Evolutionary conservation across 495 filamentous ascomycete genomes (phyloP).

Genomic region (Neurospora sp.): DNA sequence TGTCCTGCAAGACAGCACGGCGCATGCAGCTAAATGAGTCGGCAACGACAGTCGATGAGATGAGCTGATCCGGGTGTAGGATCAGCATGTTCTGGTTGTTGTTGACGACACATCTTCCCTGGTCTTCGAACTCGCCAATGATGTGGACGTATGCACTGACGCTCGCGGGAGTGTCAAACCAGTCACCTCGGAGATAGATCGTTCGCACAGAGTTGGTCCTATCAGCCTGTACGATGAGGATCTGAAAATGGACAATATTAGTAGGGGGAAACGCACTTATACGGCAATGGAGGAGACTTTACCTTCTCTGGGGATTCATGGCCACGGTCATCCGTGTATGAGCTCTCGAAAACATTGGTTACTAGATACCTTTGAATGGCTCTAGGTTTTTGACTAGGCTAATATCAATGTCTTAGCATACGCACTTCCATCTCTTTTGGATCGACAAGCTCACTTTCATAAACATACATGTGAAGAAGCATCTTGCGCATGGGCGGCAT

Average conservation of each 20-base stretch:
- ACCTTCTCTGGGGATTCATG: slow-evolving; percentile 62
- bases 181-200: slow-evolving; percentile 73
- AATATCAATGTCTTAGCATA: slow-evolving; percentile 34
- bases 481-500: slow-evolving; percentile 9
- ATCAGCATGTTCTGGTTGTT: slow-evolving; percentile 78
- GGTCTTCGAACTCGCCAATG: slow-evolving; percentile 63
- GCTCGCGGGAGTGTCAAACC: slow-evolving; percentile 67
- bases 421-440: slow-evolving; percentile 8
- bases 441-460: slow-evolving; percentile 8
- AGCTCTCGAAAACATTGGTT: slow-evolving; percentile 55
- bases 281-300: slow-evolving; percentile 8
- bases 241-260: slow-evolving; percentile 34
- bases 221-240: slow-evolving; percentile 69
- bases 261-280: neutral
- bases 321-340: slow-evolving; percentile 54
- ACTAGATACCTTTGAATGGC: slow-evolving; percentile 77
- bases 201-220: slow-evolving; percentile 51
- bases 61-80: slow-evolving; percentile 88
- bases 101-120: slow-evolving; percentile 61
- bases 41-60: slow-evolving; percentile 86
- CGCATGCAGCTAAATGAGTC: slow-evolving; percentile 86
- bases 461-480: slow-evolving; percentile 40
- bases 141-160: slow-evolving; percentile 72
- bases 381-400: slow-evolving; percentile 47
- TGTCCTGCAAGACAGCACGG: slow-evolving; percentile 84